Evolutionary conservation across 208 protist genomes (phyloP), one percentile per base, ranked within the genome.

Genomic region (Lotmaria passim): DNA sequence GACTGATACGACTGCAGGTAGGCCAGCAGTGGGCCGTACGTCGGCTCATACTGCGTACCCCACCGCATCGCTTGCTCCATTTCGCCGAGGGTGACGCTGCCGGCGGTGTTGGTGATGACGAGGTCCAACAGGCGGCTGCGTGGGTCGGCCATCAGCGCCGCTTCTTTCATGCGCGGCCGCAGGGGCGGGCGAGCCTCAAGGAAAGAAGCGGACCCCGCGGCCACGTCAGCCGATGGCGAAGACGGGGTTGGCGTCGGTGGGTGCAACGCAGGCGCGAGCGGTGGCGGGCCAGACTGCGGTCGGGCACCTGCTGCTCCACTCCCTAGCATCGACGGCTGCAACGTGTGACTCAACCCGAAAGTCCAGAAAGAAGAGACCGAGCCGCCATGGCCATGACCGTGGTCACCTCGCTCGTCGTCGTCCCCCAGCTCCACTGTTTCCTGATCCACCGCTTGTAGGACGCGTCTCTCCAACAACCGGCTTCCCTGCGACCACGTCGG

Each of bases 1-100:
- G 84, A 86, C 43, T 90, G 87, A 60, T 90, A 93, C 21, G 82
- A 85, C 36, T 90, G 82, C 47, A 93, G 75, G 43, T 87, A 93
- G 52, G 90, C 84, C 24, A 71, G 28, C 21, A 93, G 69, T 38
- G 59, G 72, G 8, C 87, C 87, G 69, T 89, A 89, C 34, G 71
- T 67, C 10, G 59, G 61, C 19, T 69, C 73, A 57, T 87, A 90
- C 12, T 69, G 41, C 12, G 72, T 60, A 34, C 73, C 73, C 85
- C 87, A 93, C 21, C 75, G 38, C 24, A 93, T 73, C 21, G 53
- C 36, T 17, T 79, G 47, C 33, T 78, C 69, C 60, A 93, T 86
- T 31, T 75, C 68, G 30, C 75, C 43, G 12, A 93, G 62, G 0
- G 78, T 80, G 19, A 90, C 77, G 59, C 81, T 81, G 23, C 73